phyloP scores from a whole-genome alignment of 805 yeast species.

The Saturnispora hagleri region DNA sequence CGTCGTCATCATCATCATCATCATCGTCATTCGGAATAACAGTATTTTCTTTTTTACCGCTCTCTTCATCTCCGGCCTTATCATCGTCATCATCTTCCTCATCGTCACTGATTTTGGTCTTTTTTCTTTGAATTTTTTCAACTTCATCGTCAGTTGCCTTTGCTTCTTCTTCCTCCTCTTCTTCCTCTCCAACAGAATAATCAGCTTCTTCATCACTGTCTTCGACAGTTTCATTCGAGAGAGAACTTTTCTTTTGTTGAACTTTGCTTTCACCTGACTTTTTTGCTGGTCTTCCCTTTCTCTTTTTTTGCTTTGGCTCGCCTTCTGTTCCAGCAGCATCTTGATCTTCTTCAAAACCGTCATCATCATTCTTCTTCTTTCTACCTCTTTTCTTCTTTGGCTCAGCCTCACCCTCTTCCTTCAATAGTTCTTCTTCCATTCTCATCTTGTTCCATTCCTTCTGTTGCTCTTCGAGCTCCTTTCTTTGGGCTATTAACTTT shows the following conservation, averaged over 20 bases:
- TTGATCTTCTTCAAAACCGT: constrained; percentile 7
- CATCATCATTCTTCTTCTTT: constrained; percentile 21
- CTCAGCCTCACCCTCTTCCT: constrained; percentile 27
- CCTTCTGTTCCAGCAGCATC: constrained; percentile 8
- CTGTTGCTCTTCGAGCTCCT: constrained; percentile 46
- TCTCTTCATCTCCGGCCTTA: constrained; percentile 13
- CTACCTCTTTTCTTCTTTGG: constrained; percentile 23
- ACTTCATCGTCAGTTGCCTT: constrained; percentile 4
- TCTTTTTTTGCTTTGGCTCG: constrained; percentile 10
- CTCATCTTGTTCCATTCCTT: constrained; percentile 41
- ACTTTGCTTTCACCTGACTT: constrained; percentile 10
- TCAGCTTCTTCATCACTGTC: constrained; percentile 27
- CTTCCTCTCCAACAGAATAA: constrained; percentile 14
- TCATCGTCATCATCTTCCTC: constrained; percentile 18
- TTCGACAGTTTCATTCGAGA: constrained; percentile 24
- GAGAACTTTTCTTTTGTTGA: constrained; percentile 16
- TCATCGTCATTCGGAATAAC: neutral
- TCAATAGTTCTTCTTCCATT: constrained; percentile 28
- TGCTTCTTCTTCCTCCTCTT: constrained; percentile 11
- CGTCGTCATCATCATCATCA: constrained; percentile 10
- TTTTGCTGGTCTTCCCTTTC: neutral
- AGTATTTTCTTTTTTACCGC: neutral
- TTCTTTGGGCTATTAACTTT: constrained; percentile 36
- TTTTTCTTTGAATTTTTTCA: constrained; percentile 12
- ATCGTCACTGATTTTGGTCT: constrained; percentile 16